Evolutionary conservation across 2,329 filamentous ascomycete genomes (phyloP), one percentile per base, ranked within the genome.

Genomic region (Teratosphaeria epicoccoides): DNA sequence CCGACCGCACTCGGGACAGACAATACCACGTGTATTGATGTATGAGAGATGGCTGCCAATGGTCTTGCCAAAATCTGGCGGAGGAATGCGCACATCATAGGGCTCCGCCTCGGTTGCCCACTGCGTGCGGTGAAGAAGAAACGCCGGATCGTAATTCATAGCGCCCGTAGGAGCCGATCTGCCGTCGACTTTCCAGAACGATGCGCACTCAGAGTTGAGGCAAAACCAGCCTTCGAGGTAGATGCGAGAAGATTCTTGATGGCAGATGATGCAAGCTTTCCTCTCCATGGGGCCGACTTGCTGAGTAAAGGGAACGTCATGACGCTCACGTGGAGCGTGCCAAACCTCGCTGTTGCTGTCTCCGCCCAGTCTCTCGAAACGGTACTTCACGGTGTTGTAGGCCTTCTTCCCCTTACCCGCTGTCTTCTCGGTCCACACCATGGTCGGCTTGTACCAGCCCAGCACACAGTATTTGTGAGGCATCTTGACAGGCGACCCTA

Each of bases 401-500:
- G 49, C 49, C 43, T 58, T 63, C 10, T 49, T 47, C 14, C 54
- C 55, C 44, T 60, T 71, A 1, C 71, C 64, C 0, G 68, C 55
- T 4, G 70, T 70, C 53, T 73, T 76, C 59, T 90, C 85, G 10
- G 68, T 72, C 85, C 85, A 90, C 0, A 88, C 71, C 47, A 84
- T 71, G 0, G 83, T 85, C 11, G 86, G 71, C 47, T 82, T 79
- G 63, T 87, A 89, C 64, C 76, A 82, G n/a, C 74, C 83, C 43
- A 89, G 71, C 0, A 88, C 80, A 51, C 77, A 81, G 59, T 82
- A 88, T 0, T 75, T 69, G 52, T 83, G 73, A 0, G 78, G 76
- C 6, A 83, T 69, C 24, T 72, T 68, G 1, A 73, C 74, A 0
- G 73, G 71, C 17, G 76, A 71, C 22, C 73, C 63, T 3, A 64